Conservation (phyloP, 2,329 filamentous ascomycete species). For the Cladosporium sp. region DNA sequence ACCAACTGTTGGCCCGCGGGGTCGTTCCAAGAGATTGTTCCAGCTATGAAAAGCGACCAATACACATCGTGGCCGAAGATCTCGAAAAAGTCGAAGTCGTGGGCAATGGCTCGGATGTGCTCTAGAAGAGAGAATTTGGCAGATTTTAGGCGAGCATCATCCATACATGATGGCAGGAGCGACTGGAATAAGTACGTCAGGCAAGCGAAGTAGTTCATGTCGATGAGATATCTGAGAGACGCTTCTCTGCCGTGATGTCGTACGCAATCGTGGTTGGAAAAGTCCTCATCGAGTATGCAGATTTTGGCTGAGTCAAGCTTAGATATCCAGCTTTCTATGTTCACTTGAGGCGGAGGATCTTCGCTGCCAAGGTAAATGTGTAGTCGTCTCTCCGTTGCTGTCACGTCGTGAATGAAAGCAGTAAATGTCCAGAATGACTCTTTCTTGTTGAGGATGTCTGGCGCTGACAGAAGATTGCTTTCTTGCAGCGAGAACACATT, state of each 20-base stretch:
- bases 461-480: background rate
- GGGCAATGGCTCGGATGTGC: background rate
- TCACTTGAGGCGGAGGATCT: background rate
- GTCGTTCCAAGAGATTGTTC: background rate
- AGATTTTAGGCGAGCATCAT: background rate
- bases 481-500: background rate
- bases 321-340: background rate
- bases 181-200: background rate
- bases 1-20: background rate
- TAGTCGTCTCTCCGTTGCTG: background rate
- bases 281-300: background rate
- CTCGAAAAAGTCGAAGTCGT: background rate
- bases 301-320: background rate
- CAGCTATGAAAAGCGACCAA: background rate
- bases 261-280: background rate
- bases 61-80: background rate
- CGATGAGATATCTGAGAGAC: background rate
- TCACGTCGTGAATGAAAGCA: background rate
- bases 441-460: background rate
- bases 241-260: background rate
- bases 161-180: background rate
- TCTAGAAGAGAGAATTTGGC: background rate
- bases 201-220: background rate
- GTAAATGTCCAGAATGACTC: background rate
- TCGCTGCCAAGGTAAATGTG: background rate